Base-by-base conservation (phyloP, 2,329 filamentous ascomycete genomes). In the Neonectria coccinea region DNA sequence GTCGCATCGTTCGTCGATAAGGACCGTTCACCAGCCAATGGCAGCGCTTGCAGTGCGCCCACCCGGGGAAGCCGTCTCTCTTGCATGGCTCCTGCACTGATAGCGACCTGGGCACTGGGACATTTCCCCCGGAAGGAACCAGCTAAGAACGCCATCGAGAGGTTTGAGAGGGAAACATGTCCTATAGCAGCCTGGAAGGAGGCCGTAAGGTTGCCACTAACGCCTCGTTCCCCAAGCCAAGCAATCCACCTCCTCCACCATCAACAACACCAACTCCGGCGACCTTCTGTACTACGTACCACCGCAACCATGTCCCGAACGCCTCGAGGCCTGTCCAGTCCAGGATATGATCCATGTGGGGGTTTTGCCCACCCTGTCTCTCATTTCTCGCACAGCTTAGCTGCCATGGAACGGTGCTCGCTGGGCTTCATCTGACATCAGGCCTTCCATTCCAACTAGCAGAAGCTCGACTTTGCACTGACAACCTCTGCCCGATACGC, bases 1-100 rank as follows among this genome's bases (percentile, higher is more conserved):
- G 60, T 62, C 27, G 60, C 59, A 58, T 65, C 59, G 57, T 45
- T 51, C 5, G 20, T 53, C 59, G 71, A 73, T 71, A 73, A 74
- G 68, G 48, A 11, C 45, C 18, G 14, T 5, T 11, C 29, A 9
- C 22, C 51, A 18, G 2, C 72, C 72, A 74, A 74, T 74, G 2
- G 18, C 4, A 39, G 14, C 9, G 10, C 47, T n/a, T 31, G 27
- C 54, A 62, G 62, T 59, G 59, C 59, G 62, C 58, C 65, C 65
- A 58, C 62, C 63, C 62, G 72, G 71, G 69, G 71, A 71, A 73
- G 66, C 59, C 63, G 67, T 62, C 56, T 60, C 56, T 67, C 67
- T 55, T 56, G 68, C 59, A 65, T 67, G 65, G 69, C 60, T 64
- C 41, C 52, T 54, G 55, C 56, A 48, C 54, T 65, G 67, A 70